Conservation (phyloP, 257 asterid genomes). For the Petunia axillaris region DNA sequence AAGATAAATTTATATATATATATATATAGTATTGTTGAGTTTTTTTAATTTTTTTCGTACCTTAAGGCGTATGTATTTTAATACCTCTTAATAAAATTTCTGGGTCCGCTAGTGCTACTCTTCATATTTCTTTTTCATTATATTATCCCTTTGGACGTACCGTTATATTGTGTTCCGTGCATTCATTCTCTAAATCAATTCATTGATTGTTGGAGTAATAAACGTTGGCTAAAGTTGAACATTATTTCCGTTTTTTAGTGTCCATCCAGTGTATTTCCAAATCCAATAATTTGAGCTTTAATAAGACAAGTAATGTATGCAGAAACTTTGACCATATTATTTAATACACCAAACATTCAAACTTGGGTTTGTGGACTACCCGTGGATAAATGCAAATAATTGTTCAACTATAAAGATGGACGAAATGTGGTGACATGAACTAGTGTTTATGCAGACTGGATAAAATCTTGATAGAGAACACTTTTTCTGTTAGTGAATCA, state of each 20-base stretch:
- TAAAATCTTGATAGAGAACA: too few species aligned
- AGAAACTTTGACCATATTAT: background rate
- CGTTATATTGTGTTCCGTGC: conserved; percentile 30
- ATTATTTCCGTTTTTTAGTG: background rate
- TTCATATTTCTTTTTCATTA: conserved; percentile 5
- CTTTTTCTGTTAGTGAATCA: too few species aligned
- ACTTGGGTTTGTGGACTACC: background rate
- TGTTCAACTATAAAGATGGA: background rate
- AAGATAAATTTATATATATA: too few species aligned
- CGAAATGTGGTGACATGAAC: too few species aligned
- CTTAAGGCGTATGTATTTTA: too few species aligned
- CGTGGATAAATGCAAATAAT: background rate
- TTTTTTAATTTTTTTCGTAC: too few species aligned
- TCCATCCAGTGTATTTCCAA: conserved; percentile 13
- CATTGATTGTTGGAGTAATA: background rate
- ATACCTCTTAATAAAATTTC: too few species aligned
- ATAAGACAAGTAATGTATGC: background rate
- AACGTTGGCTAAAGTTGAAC: conserved; percentile 8
- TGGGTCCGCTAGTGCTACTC: too few species aligned
- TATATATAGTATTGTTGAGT: too few species aligned
- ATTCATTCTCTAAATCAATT: conserved; percentile 22
- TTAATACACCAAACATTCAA: background rate
- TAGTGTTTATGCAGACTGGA: too few species aligned
- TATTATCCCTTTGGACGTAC: conserved; percentile 36
- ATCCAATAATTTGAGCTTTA: background rate